Percentiles rank a stretch among this genome's conserved stretches.
Conservation (phyloP, 257 asterid species). For the Solanum dulcamara region DNA sequence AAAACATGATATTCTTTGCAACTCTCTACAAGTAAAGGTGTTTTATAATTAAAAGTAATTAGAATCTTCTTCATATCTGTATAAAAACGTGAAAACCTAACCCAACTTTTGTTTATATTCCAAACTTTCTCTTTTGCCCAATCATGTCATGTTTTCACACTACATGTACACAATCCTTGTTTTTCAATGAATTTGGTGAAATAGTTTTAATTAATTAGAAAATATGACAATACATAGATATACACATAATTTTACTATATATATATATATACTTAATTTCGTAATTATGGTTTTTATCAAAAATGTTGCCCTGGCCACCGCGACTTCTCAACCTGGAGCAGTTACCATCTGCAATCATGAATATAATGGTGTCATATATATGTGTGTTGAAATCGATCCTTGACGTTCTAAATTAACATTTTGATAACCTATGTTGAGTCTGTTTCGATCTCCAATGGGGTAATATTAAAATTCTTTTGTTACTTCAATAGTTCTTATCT, state of each 20-base stretch:
- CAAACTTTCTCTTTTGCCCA: neutral
- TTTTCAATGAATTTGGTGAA: constrained; percentile 10
- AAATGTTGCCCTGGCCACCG: neutral
- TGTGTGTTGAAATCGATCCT: neutral
- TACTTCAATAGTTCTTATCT: neutral
- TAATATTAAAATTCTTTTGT: neutral
- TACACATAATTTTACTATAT: neutral
- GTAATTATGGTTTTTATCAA: neutral
- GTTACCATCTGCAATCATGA: neutral
- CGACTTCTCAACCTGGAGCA: neutral
- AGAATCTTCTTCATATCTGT: neutral
- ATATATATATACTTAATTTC: neutral
- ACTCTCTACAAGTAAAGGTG: neutral
- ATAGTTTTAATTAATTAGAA: neutral
- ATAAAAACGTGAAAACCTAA: neutral
- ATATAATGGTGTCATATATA: neutral
- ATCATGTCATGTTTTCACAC: neutral
- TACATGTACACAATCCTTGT: neutral
- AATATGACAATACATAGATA: neutral
- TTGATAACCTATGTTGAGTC: neutral
- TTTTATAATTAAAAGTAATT: neutral
- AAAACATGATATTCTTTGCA: neutral
- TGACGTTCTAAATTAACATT: neutral
- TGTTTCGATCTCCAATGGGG: neutral
- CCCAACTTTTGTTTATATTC: neutral